A percentile compares a stretch with the other conserved stretches of the same genome.
These are phyloP conservation scores for Pseudotsuga menziesii DNA, from an alignment of 75 land plant genomes.

Conservation along the genomic window DNA sequence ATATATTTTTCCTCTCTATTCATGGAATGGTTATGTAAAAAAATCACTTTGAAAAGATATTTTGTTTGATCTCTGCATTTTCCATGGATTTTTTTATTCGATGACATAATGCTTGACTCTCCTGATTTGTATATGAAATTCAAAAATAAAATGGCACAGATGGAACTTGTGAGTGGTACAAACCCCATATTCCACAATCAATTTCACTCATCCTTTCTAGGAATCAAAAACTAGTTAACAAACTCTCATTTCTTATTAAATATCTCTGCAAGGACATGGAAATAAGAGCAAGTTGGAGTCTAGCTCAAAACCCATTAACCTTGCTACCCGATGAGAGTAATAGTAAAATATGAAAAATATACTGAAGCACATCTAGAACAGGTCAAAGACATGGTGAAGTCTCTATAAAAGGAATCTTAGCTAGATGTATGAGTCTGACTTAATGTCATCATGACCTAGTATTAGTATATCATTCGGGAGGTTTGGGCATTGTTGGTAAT, in stretches of 20 bases:
- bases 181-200: too few species aligned
- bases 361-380: background rate
- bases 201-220: background rate
- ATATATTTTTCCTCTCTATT: too few species aligned
- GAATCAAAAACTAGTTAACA: background rate
- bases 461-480: background rate
- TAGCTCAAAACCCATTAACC: too few species aligned
- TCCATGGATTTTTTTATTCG: too few species aligned
- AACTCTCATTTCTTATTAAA: background rate
- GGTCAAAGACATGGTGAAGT: background rate
- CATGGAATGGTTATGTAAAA: too few species aligned
- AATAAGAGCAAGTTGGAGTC: too few species aligned
- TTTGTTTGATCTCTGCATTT: too few species aligned
- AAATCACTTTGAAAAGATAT: too few species aligned
- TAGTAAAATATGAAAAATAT: background rate
- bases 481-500: background rate
- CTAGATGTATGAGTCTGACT: background rate
- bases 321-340: background rate
- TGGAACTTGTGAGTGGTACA: too few species aligned
- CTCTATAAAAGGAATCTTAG: background rate
- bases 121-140: too few species aligned
- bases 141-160: too few species aligned
- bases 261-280: background rate
- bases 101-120: too few species aligned
- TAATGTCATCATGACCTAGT: background rate